These are phyloP conservation scores for Pythium biforme DNA, from an alignment of 352 stramenopile species.

Conservation along the genomic window DNA sequence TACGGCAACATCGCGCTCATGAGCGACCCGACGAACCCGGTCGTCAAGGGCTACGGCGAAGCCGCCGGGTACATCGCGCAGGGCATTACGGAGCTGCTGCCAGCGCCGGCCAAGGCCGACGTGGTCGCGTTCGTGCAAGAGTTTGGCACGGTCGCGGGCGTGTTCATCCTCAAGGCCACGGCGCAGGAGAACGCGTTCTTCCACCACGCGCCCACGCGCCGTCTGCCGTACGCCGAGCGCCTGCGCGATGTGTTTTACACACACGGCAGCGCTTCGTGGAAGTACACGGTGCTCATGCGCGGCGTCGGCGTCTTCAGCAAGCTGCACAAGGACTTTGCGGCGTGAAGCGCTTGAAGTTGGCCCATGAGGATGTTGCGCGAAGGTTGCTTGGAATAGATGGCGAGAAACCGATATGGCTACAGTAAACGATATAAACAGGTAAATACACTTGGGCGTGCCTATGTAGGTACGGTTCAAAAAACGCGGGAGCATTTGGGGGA, in stretches of 20 bases:
- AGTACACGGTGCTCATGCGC: constrained; percentile 50
- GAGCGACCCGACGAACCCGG: constrained; percentile 29
- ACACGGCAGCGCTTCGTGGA: constrained; percentile 63
- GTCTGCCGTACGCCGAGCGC: constrained; percentile 57
- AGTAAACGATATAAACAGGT: neutral
- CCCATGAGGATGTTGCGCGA: neutral
- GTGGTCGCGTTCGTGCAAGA: constrained; percentile 54
- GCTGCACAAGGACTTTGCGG: constrained; percentile 22
- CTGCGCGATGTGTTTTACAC: constrained; percentile 81
- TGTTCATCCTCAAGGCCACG: constrained; percentile 64
- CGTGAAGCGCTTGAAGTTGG: neutral
- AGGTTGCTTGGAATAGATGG: neutral
- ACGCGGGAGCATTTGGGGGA: too few relatives aligned
- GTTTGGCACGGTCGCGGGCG: constrained; percentile 63
- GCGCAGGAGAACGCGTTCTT: constrained; percentile 64
- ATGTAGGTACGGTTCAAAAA: too few relatives aligned
- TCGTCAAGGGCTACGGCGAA: constrained; percentile 55
- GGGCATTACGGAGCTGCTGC: constrained; percentile 39
- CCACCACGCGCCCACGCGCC: constrained; percentile 38
- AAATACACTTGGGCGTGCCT: neutral
- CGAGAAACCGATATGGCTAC: neutral
- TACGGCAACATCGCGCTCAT: constrained; percentile 27
- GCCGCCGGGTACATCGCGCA: constrained; percentile 43
- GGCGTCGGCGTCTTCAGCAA: constrained; percentile 50
- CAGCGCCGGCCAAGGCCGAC: constrained; percentile 11